Evolutionary conservation across 768 basidiomycete genomes (phyloP), one percentile per base, ranked within the genome.

Genomic region (Thelephora ganbajun): DNA sequence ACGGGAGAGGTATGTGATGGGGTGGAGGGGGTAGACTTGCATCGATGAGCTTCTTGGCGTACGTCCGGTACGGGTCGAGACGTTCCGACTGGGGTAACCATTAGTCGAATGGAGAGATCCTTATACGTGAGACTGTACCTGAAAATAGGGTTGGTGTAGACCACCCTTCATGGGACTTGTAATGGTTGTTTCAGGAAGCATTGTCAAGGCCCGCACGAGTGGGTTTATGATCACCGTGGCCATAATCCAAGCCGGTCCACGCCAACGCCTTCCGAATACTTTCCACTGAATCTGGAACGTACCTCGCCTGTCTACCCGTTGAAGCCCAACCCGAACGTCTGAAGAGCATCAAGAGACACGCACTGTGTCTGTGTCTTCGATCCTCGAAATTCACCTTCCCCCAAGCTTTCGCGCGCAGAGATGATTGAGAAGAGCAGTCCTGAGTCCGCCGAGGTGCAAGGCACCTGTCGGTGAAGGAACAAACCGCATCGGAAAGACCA

Each of bases 381-480:
- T 80, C 45, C 96, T 70, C 55, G 98, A 66, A 34, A 97, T 76
- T 89, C 90, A 96, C 57, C 83, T 83, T 2, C 94, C 96, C 2
- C 77, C 79, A 12, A 76, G 68, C 61, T 87, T 89, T 56, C 73
- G 74, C 7, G 94, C 87, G 48, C 83, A 80, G 0, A 97, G 63
- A 57, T 96, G 76, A 57, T 98, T 98, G 64, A 91, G 94, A 2
- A 99, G 67, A 0, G 93, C 96, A 47, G 93, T 98, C 14, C 96
- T 69, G 12, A 99, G 76, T 0, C 96, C 96, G 0, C 96, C 96
- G 1, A 99, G 78, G 62, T 99, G 96, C 4, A 98, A 69, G 30
- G 83, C 74, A 1, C 96, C 96, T 0, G 96, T 99, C 1, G 96
- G 96, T 1, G 96, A 98, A 1, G 96, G 96, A 2, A 94, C 96